Percentiles rank a stretch among this genome's conserved stretches.
Conservation (phyloP, 495 filamentous ascomycete genomes). For the Penicillium robsamsonii region DNA sequence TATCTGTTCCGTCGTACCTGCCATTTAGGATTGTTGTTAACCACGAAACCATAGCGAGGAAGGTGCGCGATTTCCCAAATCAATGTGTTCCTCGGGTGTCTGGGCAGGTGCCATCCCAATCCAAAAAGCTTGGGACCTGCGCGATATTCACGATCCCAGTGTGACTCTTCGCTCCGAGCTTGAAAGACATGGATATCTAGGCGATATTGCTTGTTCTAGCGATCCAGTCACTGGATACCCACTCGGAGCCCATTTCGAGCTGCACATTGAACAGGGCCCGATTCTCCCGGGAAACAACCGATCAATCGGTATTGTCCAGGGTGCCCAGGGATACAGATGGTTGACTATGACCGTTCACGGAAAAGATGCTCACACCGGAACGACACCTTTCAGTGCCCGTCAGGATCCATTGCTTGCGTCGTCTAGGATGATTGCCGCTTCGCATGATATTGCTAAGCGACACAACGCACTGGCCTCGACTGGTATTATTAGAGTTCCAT, state of each 20-base stretch:
- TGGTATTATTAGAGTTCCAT: slow-evolving; percentile 61
- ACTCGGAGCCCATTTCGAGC: slow-evolving; percentile 73
- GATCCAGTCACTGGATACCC: slow-evolving; percentile 30
- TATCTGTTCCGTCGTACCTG: not conserved
- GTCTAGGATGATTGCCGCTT: slow-evolving; percentile 61
- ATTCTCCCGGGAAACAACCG: slow-evolving; percentile 56
- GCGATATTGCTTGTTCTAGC: slow-evolving; percentile 41
- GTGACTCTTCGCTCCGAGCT: slow-evolving; percentile 57
- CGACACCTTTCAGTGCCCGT: slow-evolving; percentile 56
- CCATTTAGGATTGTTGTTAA: slow-evolving; percentile 22
- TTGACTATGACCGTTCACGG: slow-evolving; percentile 58
- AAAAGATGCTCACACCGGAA: slow-evolving; percentile 69
- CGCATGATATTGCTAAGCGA: slow-evolving; percentile 56
- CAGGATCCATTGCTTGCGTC: slow-evolving; percentile 62
- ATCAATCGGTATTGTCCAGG: slow-evolving; percentile 65
- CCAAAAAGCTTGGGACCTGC: slow-evolving; percentile 56
- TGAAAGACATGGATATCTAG: slow-evolving; percentile 66
- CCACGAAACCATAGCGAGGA: slow-evolving; percentile 52
- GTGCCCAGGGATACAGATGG: slow-evolving; percentile 64
- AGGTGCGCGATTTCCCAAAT: slow-evolving; percentile 72
- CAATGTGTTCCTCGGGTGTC: slow-evolving; percentile 72
- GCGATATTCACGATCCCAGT: slow-evolving; percentile 50
- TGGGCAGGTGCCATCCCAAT: slow-evolving; percentile 65
- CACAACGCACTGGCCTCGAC: slow-evolving; percentile 59
- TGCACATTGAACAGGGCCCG: slow-evolving; percentile 79